These are phyloP conservation scores for Phragmites australis DNA, from an alignment of 176 grass and related monocot genomes.

Conservation along the genomic window DNA sequence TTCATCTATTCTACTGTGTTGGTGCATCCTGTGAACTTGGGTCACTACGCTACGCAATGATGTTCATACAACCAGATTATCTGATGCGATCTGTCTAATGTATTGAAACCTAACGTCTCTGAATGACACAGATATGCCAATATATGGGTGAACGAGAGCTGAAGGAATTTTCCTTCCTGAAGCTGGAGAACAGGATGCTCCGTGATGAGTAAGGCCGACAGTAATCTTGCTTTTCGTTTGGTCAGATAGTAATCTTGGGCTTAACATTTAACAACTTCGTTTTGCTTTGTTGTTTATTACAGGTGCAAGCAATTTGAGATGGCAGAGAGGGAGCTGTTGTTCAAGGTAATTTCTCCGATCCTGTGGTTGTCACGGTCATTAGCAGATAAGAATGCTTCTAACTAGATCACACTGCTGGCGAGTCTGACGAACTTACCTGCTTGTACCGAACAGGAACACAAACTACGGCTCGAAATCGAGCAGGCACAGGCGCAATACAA, in stretches of 20 bases:
- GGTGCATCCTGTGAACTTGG: background rate
- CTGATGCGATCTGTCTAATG: background rate
- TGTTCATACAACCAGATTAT: background rate
- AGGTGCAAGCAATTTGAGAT: slow-evolving; percentile 38
- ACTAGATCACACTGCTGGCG: background rate
- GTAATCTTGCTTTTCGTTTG: background rate
- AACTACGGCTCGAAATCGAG: slow-evolving; percentile 21
- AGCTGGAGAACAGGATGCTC: slow-evolving; percentile 39
- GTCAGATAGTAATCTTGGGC: background rate
- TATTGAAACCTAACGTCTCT: background rate
- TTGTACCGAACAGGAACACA: slow-evolving; percentile 30
- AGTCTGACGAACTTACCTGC: background rate
- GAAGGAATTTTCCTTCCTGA: slow-evolving; percentile 30
- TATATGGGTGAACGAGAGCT: slow-evolving; percentile 16
- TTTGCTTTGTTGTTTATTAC: background rate
- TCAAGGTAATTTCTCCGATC: slow-evolving; percentile 32
- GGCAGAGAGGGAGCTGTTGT: slow-evolving; percentile 26
- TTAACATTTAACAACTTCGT: background rate
- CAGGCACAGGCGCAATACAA: slow-evolving; percentile 18
- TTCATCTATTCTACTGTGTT: background rate
- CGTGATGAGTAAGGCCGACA: slow-evolving; percentile 37
- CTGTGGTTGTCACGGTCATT: background rate
- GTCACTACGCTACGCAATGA: background rate
- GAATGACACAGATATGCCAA: slow-evolving; percentile 14
- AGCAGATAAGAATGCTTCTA: background rate